Conservation (phyloP, 2,329 filamentous ascomycete species). For the Aspergillus eucalypticola region DNA sequence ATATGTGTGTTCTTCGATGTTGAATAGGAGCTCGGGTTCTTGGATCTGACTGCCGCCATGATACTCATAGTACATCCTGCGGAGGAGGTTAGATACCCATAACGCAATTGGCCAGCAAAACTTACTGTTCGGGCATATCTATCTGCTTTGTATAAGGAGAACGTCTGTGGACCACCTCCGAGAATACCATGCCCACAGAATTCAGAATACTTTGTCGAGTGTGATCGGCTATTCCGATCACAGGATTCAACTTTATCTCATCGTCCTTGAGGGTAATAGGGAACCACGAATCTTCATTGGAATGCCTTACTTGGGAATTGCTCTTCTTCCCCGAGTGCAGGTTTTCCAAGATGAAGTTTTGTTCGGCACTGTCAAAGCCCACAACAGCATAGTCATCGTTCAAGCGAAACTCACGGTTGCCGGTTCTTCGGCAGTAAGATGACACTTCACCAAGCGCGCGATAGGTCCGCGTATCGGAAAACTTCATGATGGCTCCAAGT, state of each 20-base stretch:
- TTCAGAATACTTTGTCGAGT: slow-evolving; percentile 13
- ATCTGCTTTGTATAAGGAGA: background rate
- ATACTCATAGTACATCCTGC: background rate
- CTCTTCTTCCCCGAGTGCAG: slow-evolving; percentile 10
- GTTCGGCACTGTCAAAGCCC: background rate
- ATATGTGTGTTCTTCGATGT: slow-evolving; percentile 13
- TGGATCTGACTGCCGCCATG: background rate
- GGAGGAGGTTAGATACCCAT: background rate
- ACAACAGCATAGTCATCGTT: slow-evolving; percentile 20
- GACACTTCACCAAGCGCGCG: slow-evolving; percentile 14
- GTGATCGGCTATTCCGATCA: slow-evolving; percentile 15
- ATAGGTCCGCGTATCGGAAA: slow-evolving; percentile 19
- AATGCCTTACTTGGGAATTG: background rate
- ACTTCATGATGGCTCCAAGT: slow-evolving; percentile 18
- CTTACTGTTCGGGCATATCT: slow-evolving; percentile 7
- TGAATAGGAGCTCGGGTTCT: slow-evolving; percentile 6
- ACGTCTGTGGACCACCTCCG: background rate
- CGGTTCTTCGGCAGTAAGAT: slow-evolving; percentile 12
- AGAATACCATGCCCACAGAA: slow-evolving; percentile 1
- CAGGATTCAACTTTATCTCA: slow-evolving; percentile 7
- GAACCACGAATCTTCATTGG: background rate
- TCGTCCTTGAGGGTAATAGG: background rate
- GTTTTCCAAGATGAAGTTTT: slow-evolving; percentile 12
- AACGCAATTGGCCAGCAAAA: background rate
- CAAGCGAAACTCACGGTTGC: slow-evolving; percentile 14